phyloP scores from a whole-genome alignment of 2,329 filamentous ascomycete genomes.

The Alternaria conjuncta region DNA sequence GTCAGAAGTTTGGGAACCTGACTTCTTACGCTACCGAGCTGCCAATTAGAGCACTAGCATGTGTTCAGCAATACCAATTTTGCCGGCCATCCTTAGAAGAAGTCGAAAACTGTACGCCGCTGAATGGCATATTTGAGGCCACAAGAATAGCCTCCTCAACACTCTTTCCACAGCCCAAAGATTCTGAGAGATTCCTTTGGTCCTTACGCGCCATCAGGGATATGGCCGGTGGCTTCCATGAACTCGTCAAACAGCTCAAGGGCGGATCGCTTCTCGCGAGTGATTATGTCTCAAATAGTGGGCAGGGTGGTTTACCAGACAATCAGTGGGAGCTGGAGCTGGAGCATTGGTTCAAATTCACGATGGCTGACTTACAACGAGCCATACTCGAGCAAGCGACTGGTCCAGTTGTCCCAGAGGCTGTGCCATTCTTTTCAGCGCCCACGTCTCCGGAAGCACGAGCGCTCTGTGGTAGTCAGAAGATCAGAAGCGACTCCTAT shows the following conservation, averaged over 20 bases:
- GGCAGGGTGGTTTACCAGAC: conserved; percentile 28
- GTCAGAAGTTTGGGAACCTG: neutral
- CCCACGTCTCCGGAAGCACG: conserved; percentile 6
- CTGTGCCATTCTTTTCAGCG: neutral
- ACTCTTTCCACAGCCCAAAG: neutral
- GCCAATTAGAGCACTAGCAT: neutral
- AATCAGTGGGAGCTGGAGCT: conserved; percentile 49
- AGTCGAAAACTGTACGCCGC: neutral
- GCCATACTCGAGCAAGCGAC: conserved; percentile 19
- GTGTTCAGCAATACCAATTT: neutral
- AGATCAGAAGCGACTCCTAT: conserved; percentile 25
- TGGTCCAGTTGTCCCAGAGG: conserved; percentile 3
- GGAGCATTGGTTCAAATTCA: conserved; percentile 34
- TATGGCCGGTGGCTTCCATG: conserved; percentile 11
- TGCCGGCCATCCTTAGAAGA: neutral
- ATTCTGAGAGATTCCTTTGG: conserved; percentile 3
- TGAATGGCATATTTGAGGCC: conserved; percentile 20
- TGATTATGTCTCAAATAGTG: conserved; percentile 12
- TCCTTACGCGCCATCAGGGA: conserved; percentile 6
- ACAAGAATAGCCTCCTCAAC: neutral
- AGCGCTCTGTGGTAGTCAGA: conserved; percentile 27
- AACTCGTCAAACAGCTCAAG: neutral
- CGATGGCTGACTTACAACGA: conserved; percentile 39
- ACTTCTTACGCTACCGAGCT: neutral
- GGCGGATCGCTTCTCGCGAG: conserved; percentile 16